These are phyloP conservation scores for Kregervanrija fluxuum DNA, from an alignment of 805 yeast species.

Conservation along the genomic window DNA sequence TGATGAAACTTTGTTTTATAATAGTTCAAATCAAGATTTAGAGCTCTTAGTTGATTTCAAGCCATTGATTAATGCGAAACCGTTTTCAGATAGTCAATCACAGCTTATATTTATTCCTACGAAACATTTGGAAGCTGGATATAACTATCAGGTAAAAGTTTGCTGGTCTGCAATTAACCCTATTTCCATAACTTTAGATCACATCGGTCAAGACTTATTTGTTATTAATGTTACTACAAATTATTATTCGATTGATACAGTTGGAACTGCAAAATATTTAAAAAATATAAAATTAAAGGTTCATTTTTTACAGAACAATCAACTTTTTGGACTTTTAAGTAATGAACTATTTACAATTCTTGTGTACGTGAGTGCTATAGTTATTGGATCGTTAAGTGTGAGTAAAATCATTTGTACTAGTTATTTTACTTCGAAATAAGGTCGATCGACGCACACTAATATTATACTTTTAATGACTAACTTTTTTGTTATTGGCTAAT, in stretches of 20 bases:
- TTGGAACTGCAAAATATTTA: slow-evolving; percentile 6
- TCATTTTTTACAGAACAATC: slow-evolving; percentile 7
- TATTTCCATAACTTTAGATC: slow-evolving; percentile 9
- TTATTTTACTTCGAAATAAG: no score
- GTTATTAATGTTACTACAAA: slow-evolving; percentile 12
- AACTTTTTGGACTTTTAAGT: slow-evolving; percentile 8
- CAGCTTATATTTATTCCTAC: not conserved
- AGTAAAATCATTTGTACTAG: no score
- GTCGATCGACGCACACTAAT: no score
- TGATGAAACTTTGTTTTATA: no score
- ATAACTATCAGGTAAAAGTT: slow-evolving; percentile 5
- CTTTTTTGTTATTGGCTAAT: no score
- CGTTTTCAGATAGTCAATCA: not conserved
- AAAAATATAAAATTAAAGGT: slow-evolving; percentile 10
- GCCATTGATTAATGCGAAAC: no score
- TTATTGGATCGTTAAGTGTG: slow-evolving; percentile 1
- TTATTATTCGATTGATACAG: slow-evolving; percentile 14
- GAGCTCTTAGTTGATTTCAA: no score
- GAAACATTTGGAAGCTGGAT: not conserved
- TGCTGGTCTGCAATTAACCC: slow-evolving; percentile 26
- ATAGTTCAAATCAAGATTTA: no score
- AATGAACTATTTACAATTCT: slow-evolving; percentile 7
- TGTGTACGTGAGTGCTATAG: slow-evolving; percentile 5
- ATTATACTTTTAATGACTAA: no score
- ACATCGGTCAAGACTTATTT: slow-evolving; percentile 1